Evolutionary conservation across 768 basidiomycete species (phyloP), one percentile per base, ranked within the genome.

Genomic region (Tulasnella sp.): DNA sequence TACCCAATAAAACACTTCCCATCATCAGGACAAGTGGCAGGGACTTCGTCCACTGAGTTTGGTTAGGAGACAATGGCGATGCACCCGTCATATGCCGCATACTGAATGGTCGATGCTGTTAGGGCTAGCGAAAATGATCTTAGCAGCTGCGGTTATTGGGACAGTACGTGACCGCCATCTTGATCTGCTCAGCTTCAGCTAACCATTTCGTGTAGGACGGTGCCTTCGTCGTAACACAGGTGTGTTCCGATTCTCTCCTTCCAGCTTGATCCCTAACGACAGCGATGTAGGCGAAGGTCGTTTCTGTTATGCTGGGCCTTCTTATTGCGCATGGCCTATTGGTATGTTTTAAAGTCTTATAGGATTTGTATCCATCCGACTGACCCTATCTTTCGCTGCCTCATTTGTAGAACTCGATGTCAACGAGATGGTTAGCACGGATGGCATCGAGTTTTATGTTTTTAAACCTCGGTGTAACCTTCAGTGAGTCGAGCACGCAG

Each of bases 11-110:
- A n/a, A n/a, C n/a, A n/a, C n/a, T n/a, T n/a, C n/a, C n/a, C n/a
- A n/a, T n/a, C n/a, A n/a, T 19, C 63, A 80, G 83, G 87, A 32
- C 88, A 91, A 71, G 80, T 89, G 58, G 88, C 89, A 11, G 90
- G 90, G 26, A 75, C 91, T 51, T 85, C 89, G 5, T 90, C 86
- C 1, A 91, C 88, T 0, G 88, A 91, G 69, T 91, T 88, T 67
- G 88, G 70, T 38, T 67, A 53, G 3, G n/a, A n/a, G n/a, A n/a
- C n/a, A 42, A 10, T n/a, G 43, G 1, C 15, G 38, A 26, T n/a
- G 60, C 61, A 21, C 56, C 54, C 44, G 61, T 21, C 59, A 61
- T 34, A n/a, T 47, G 44, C 61, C 17, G 30, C 42, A 13, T 32
- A 42, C 51, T 58, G 24, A 48, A 50, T 26, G 15, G 63, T 41